Evolutionary conservation across 257 asterid genomes (phyloP), one percentile per base, ranked within the genome.

Genomic region (Solanum lycopersicoides): DNA sequence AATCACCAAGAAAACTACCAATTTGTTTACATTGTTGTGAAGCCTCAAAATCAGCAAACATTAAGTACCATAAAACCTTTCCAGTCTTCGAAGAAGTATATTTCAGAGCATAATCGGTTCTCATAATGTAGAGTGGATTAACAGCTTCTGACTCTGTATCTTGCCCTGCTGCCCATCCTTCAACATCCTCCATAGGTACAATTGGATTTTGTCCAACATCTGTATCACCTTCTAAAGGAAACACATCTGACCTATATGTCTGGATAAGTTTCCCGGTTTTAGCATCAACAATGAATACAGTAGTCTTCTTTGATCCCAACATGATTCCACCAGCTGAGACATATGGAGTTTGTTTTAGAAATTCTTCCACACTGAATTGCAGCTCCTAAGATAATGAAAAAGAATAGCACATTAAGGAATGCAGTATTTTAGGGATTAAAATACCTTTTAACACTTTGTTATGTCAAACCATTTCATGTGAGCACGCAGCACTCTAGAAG

Each of bases 231-330:
- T 41, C 86, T 37, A 93, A 89, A 47, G 94, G 88, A 18, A 93
- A 88, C 73, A 90, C 89, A 92, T 94, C 98, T 11, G 96, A 93
- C 84, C 91, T 91, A 86, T 92, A 77, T 65, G 89, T 91, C 41
- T 91, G 95, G 83, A 95, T 90, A 72, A 91, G 89, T 91, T 94
- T 93, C 77, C 99, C 99, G 35, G 93, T 91, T 90, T 92, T 90
- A 86, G 93, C 92, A 94, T 96, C 96, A 83, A 96, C 93, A 28
- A 93, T 91, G 80, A 95, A 96, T 39, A 92, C 95, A 65, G 96
- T 89, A 83, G 98, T 94, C 87, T 88, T 95, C 93, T 93, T 96
- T 23, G 99, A 95, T 66, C 98, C 97, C 83, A 95, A 86, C 94
- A 94, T 91, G 82, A 96, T 88, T 45, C 98, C 98, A 9, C 96